Percentiles rank a stretch among this genome's conserved stretches.
These are phyloP conservation scores for Lactuca saligna DNA, from an alignment of 129 eudicot genomes.

Conservation along the genomic window DNA sequence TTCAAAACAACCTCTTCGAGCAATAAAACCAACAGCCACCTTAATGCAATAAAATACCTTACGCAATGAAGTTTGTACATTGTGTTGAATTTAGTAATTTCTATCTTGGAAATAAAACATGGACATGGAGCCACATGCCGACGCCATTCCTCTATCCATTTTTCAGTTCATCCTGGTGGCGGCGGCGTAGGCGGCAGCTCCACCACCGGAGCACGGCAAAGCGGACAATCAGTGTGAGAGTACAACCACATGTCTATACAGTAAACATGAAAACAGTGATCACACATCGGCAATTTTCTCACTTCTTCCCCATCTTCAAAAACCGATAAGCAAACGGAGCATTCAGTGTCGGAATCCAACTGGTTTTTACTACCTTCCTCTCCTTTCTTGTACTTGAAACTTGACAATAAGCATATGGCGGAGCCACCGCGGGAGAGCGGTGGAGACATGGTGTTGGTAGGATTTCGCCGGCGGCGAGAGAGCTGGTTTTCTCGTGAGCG, in stretches of 20 bases:
- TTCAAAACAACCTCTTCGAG: neutral
- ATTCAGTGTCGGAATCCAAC: slow-evolving; percentile 34
- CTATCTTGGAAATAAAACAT: neutral
- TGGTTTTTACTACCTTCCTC: slow-evolving; percentile 10
- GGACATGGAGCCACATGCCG: neutral
- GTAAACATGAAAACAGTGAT: slow-evolving; percentile 68
- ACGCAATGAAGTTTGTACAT: neutral
- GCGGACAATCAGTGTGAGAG: slow-evolving; percentile 67
- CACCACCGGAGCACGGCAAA: slow-evolving; percentile 60
- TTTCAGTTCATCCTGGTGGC: neutral
- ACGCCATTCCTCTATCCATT: neutral
- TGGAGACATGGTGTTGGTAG: neutral
- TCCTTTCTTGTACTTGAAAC: slow-evolving; percentile 57
- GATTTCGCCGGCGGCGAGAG: neutral
- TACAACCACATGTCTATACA: slow-evolving; percentile 82
- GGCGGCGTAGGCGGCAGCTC: slow-evolving; percentile 6
- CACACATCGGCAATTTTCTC: slow-evolving; percentile 52
- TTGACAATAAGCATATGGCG: slow-evolving; percentile 20
- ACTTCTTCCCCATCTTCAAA: slow-evolving; percentile 75
- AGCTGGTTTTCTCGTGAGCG: slow-evolving; percentile 12
- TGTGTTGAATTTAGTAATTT: neutral
- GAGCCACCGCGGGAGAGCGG: slow-evolving; percentile 19
- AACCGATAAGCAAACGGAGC: slow-evolving; percentile 64
- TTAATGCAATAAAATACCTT: neutral
- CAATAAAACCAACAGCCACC: neutral